phyloP scores from a whole-genome alignment of 1,284 basidiomycete species.

The Pisolithus thermaeus region DNA sequence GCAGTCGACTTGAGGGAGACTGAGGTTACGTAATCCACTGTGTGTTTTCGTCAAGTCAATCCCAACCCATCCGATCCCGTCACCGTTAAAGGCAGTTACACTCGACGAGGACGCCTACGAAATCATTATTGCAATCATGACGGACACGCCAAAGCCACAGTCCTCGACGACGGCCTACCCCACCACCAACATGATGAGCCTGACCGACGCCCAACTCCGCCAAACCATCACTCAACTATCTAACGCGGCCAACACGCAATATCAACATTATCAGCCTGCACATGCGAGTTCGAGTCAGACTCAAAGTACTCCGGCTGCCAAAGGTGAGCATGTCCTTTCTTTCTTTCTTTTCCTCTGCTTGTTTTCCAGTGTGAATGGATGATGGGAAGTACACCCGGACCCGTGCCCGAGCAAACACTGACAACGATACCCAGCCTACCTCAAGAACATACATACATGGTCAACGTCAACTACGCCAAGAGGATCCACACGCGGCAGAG shows the following conservation, averaged over 20 bases:
- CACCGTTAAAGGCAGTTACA: not conserved
- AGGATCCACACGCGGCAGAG: constrained; percentile 22
- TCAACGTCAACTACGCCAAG: constrained; percentile 32
- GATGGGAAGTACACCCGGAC: not conserved
- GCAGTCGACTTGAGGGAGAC: not conserved
- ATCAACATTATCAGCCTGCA: constrained; percentile 38
- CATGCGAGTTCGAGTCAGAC: constrained; percentile 13
- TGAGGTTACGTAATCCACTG: not conserved
- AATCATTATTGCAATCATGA: constrained; percentile 12
- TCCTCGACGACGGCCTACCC: constrained; percentile 25
- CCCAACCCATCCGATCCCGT: too few relatives aligned
- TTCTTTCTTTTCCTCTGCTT: not conserved
- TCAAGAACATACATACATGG: constrained; percentile 62
- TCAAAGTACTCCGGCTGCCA: constrained; percentile 34
- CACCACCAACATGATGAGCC: constrained; percentile 32
- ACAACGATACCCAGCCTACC: constrained; percentile 40
- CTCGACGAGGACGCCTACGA: not conserved
- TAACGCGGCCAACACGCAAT: constrained; percentile 36
- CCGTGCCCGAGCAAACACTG: not conserved
- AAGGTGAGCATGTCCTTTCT: constrained; percentile 27
- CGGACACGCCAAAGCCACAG: constrained; percentile 19
- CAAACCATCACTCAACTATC: constrained; percentile 49
- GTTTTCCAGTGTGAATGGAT: constrained; percentile 7
- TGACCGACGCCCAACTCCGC: constrained; percentile 53
- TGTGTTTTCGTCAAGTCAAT: too few relatives aligned